Base-by-base conservation (phyloP, 169 alveolate genomes). In the Cryptosporidium parvum region DNA sequence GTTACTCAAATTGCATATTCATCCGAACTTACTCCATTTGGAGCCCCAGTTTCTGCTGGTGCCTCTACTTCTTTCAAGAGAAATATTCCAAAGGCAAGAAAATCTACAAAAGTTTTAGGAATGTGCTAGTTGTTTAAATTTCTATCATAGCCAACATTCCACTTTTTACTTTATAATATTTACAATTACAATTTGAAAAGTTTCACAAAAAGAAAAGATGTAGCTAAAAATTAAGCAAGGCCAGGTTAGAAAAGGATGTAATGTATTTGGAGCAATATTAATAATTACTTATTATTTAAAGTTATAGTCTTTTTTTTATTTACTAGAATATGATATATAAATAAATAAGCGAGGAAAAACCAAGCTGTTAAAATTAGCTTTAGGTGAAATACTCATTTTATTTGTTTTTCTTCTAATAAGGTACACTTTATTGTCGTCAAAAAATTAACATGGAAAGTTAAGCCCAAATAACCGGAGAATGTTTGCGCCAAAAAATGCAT, bases 41-140 rank as follows among this genome's bases (percentile, higher is more conserved):
- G 89, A 12, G 89, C 89, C 2, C 89, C 89, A 16, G 89, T 80
- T 42, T 80, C 89, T 35, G 89, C 89, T 9, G 89, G 89, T 62
- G 89, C 89, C 9, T 80, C 89, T 62, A 80, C 89, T 29, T 59
- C 89, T n/a, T 80, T 80, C 68, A 80, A 80, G 59, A 37, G 89
- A 21, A 80, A 80, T 33, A 80, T 80, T 48, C 75, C 89, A 29
- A 80, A 80, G 23, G 48, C 89, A 21, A 80, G 75, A 37, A 80
- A 80, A 48, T 65, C 89, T 9, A 18, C 89, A 59, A 80, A 65
- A 39, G 89, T 80, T 65, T 61, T 80, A 52, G 89, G 89, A 37
- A 80, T 80, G 89, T 80, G 89, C 62, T 80, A 23, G 45, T n/a
- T 23, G 10, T 23, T 26, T 26, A 23, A n/a, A 56, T 21, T 21